Evolutionary conservation across 345 rosid genomes (phyloP).

Genomic region (Combretum micranthum): DNA sequence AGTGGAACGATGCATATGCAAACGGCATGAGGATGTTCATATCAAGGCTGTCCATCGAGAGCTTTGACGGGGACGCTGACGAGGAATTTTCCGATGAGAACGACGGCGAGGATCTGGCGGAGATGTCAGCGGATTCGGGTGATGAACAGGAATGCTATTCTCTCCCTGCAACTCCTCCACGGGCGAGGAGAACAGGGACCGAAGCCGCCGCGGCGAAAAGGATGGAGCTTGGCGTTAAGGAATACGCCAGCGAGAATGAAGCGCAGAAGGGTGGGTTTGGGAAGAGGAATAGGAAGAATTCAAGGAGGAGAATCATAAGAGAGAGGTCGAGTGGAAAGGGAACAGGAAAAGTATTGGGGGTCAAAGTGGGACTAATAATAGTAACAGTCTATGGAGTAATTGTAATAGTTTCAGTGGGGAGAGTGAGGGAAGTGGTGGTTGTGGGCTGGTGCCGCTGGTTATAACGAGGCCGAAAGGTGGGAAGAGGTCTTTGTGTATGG

Average conservation of each 20-base stretch:
- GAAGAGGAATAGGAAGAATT: constrained; percentile 19
- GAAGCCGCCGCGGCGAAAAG: background rate
- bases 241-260: constrained; percentile 83
- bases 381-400: background rate
- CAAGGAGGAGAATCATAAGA: constrained; percentile 16
- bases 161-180: constrained; percentile 48
- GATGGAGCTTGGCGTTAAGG: constrained; percentile 21
- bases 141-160: constrained; percentile 46
- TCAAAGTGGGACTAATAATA: constrained; percentile 1
- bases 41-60: constrained; percentile 52
- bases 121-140: constrained; percentile 51
- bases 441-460: constrained; percentile 52
- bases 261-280: constrained; percentile 32
- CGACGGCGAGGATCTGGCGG: constrained; percentile 15
- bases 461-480: constrained; percentile 85
- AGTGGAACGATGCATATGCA: background rate
- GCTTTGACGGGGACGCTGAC: constrained; percentile 70
- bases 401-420: constrained; percentile 46
- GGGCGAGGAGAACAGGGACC: constrained; percentile 19
- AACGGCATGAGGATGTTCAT: constrained; percentile 18
- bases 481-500: constrained; percentile 75
- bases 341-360: background rate
- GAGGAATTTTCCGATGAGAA: constrained; percentile 57
- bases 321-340: constrained; percentile 8
- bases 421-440: constrained; percentile 36